These are phyloP conservation scores for Lactifluus echinatus DNA, from an alignment of 768 basidiomycete species.

Conservation along the genomic window DNA sequence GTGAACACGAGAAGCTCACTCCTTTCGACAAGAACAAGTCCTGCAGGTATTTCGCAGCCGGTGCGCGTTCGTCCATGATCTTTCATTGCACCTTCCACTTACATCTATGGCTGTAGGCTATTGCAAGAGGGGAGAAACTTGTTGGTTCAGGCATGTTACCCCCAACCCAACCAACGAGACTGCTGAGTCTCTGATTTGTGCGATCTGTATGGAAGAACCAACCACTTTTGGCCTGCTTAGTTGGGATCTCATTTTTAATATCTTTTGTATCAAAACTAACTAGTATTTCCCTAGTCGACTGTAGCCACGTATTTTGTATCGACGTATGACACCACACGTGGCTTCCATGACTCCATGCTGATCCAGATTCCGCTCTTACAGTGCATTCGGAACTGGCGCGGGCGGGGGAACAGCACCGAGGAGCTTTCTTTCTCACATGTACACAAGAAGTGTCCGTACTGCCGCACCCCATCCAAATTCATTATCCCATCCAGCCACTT, in stretches of 20 bases:
- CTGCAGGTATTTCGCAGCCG: slow-evolving; percentile 56
- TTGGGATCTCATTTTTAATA: slow-evolving; percentile 23
- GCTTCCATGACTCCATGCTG: neutral
- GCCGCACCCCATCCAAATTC: slow-evolving; percentile 56
- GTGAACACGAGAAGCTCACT: slow-evolving; percentile 41
- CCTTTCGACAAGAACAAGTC: slow-evolving; percentile 65
- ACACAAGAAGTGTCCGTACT: slow-evolving; percentile 74
- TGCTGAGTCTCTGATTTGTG: slow-evolving; percentile 45
- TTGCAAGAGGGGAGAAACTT: slow-evolving; percentile 58
- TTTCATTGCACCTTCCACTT: no score
- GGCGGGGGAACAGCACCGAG: slow-evolving; percentile 41
- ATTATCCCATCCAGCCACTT: slow-evolving; percentile 69
- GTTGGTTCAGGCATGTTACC: slow-evolving; percentile 65
- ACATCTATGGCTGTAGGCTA: slow-evolving; percentile 38
- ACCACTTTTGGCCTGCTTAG: slow-evolving; percentile 59
- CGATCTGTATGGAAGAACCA: slow-evolving; percentile 71
- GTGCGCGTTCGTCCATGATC: slow-evolving; percentile 27
- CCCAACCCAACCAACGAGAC: slow-evolving; percentile 10
- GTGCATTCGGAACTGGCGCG: slow-evolving; percentile 79
- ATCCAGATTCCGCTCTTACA: slow-evolving; percentile 24
- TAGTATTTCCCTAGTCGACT: slow-evolving; percentile 41
- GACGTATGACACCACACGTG: slow-evolving; percentile 33
- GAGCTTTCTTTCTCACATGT: slow-evolving; percentile 48
- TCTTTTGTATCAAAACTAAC: slow-evolving; percentile 4
- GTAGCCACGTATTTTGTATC: slow-evolving; percentile 73